A percentile compares a stretch with the other conserved stretches of the same genome.
Evolutionary conservation across 2,329 filamentous ascomycete genomes (phyloP).

Genomic region (Fusarium sterilihyphosum): DNA sequence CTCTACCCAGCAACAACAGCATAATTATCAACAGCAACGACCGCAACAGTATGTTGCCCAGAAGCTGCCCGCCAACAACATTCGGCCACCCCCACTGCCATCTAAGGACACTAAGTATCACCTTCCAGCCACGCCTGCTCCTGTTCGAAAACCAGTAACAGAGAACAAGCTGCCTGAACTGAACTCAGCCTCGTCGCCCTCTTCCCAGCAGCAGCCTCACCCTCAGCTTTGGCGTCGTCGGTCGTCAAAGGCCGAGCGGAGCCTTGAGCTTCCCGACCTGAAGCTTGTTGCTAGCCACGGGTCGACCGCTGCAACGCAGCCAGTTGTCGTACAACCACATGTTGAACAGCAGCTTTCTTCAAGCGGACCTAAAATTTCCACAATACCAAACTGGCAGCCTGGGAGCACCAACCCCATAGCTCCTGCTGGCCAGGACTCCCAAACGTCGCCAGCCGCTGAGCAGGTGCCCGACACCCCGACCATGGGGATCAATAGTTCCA

Average conservation of each 20-base stretch:
- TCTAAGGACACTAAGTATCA: conserved; percentile 42
- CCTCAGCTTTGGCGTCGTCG: conserved; percentile 60
- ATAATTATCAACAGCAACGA: conserved; percentile 22
- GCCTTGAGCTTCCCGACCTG: conserved; percentile 58
- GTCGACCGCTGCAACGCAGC: conserved; percentile 55
- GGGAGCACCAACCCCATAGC: conserved; percentile 12
- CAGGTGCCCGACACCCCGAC: conserved; percentile 32
- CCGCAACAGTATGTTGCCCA: conserved; percentile 38
- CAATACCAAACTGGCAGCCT: conserved; percentile 27
- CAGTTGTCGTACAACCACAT: conserved; percentile 19
- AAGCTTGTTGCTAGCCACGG: conserved; percentile 61
- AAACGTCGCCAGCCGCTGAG: conserved; percentile 18
- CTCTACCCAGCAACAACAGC: conserved; percentile 35
- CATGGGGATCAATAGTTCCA: conserved; percentile 50
- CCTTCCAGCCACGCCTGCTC: conserved; percentile 35
- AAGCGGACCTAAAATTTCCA: conserved; percentile 30
- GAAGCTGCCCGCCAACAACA: conserved; percentile 8
- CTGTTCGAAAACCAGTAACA: conserved; percentile 18
- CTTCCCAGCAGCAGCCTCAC: conserved; percentile 39
- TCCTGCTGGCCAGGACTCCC: conserved; percentile 20
- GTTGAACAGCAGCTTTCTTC: conserved; percentile 28
- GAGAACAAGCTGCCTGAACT: conserved; percentile 25
- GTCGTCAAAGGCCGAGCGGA: conserved; percentile 59
- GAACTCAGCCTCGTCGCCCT: conserved; percentile 40
- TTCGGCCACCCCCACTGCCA: conserved; percentile 38